Conservation (phyloP, 371 early-diverging fungal species). For the Chytridium lagenaria region DNA sequence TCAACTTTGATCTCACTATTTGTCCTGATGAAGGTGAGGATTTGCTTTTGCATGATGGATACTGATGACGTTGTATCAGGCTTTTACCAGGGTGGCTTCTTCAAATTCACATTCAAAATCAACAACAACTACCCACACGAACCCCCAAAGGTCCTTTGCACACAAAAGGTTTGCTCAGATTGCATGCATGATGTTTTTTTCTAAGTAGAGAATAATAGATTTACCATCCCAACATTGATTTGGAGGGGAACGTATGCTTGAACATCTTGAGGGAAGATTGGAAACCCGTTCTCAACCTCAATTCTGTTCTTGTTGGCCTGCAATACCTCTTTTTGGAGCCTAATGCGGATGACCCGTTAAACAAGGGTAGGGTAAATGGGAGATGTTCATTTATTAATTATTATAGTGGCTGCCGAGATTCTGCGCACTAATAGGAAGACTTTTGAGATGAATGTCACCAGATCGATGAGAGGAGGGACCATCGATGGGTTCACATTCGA, state of each 20-base stretch:
- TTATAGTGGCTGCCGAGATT: constrained; percentile 75
- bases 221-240: constrained; percentile 99
- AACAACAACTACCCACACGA: constrained; percentile 97
- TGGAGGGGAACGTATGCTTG: constrained; percentile 97
- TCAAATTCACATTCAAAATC: constrained; percentile 90
- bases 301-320: constrained; percentile 94
- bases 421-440: constrained; percentile 66
- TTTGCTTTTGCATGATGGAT: background rate
- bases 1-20: constrained; percentile 83
- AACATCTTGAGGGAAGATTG: constrained; percentile 99
- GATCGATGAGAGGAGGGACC: constrained; percentile 72
- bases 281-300: constrained; percentile 98
- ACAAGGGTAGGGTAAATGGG: constrained; percentile 69
- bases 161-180: constrained; percentile 76
- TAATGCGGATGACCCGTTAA: constrained; percentile 99
- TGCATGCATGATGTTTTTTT: constrained; percentile 26
- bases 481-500: constrained; percentile 72
- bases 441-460: constrained; percentile 75
- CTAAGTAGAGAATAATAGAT: constrained; percentile 62
- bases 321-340: constrained; percentile 97
- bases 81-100: constrained; percentile 93
- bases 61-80: constrained; percentile 55
- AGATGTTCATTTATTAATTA: background rate
- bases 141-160: constrained; percentile 96
- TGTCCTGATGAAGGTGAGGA: constrained; percentile 85